Evolutionary conservation across 73 alveolate species (phyloP).

Genomic region (Paramecium sonneborni): DNA sequence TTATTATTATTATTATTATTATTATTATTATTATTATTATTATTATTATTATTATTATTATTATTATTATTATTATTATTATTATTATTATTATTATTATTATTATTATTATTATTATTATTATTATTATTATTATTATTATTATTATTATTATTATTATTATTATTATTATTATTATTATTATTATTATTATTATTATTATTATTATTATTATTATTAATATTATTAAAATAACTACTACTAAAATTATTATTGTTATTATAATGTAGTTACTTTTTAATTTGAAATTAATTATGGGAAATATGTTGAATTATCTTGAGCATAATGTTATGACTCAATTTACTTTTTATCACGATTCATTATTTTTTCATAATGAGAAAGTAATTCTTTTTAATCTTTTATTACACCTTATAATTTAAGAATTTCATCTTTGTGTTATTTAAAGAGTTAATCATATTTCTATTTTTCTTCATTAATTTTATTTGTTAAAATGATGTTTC

Average conservation of each 20-base stretch:
- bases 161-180: not conserved
- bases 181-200: not conserved
- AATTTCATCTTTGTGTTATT: constrained; percentile 5
- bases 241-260: not conserved
- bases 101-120: not conserved
- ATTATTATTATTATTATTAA: not conserved
- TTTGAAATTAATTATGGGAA: not conserved
- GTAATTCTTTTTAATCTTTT: constrained; percentile 19
- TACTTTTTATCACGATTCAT: not conserved
- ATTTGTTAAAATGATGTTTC: not conserved
- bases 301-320: not conserved
- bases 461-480: not conserved
- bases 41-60: too few species aligned
- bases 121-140: not conserved
- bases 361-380: not conserved
- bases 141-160: not conserved
- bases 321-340: not conserved
- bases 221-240: not conserved
- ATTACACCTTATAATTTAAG: not conserved
- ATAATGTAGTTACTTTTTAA: too few species aligned
- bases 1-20: not conserved
- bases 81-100: too few species aligned
- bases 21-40: too few species aligned
- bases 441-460: not conserved
- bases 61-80: too few species aligned